Conservation (phyloP, 169 alveolate genomes). For the Plasmodium billcollinsi region DNA sequence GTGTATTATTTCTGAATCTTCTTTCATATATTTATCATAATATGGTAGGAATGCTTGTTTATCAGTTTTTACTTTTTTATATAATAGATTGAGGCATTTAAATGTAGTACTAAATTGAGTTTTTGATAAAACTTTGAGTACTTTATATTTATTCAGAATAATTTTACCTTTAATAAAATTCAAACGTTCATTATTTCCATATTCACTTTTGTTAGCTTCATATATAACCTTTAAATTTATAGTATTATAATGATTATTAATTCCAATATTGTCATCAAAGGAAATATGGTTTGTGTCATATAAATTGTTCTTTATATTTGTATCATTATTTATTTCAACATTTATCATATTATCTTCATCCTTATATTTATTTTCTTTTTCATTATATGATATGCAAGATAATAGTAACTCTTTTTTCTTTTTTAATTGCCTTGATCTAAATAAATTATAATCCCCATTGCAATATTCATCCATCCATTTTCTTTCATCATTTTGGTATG, state of each 20-base stretch:
- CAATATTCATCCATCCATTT: slow-evolving; percentile 69
- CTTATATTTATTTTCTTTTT: neutral
- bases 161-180: slow-evolving; percentile 89
- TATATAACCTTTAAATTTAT: slow-evolving; percentile 90
- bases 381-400: neutral
- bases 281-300: neutral
- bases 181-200: slow-evolving; percentile 91
- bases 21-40: neutral
- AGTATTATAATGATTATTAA: slow-evolving; percentile 84
- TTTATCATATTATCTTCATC: slow-evolving; percentile 4
- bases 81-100: slow-evolving; percentile 88
- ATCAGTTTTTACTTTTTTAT: slow-evolving; percentile 17
- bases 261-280: slow-evolving; percentile 23
- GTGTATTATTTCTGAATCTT: neutral
- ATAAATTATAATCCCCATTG: slow-evolving; percentile 71
- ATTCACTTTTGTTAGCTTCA: slow-evolving; percentile 93
- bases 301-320: neutral
- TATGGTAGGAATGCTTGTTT: neutral
- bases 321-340: slow-evolving; percentile 3
- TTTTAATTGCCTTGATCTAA: slow-evolving; percentile 48
- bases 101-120: slow-evolving; percentile 93
- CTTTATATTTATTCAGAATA: slow-evolving; percentile 92
- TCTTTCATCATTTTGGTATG: slow-evolving; percentile 64
- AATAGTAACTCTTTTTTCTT: slow-evolving; percentile 37
- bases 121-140: slow-evolving; percentile 89